A percentile compares a stretch with the other conserved stretches of the same genome.
phyloP scores from a whole-genome alignment of 140 eudicot genomes.

The Oenanthe javanica region DNA sequence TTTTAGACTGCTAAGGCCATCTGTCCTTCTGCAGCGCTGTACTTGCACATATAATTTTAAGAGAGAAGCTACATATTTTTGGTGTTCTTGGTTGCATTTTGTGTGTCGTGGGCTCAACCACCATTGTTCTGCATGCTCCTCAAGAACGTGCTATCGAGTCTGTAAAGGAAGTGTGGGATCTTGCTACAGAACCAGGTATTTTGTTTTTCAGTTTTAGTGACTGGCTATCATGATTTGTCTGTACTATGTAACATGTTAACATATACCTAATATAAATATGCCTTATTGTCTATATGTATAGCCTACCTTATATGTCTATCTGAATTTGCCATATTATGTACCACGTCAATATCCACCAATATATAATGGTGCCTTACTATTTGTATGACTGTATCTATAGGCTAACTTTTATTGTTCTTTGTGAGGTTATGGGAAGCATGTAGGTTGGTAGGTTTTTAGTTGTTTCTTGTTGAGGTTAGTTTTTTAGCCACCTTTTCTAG shows the following conservation, averaged over 20 bases:
- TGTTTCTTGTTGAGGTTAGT: no score
- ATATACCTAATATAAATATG: not conserved
- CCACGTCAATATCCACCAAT: not conserved
- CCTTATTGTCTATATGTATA: not conserved
- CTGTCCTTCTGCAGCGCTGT: slow-evolving; percentile 60
- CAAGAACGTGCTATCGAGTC: slow-evolving; percentile 91
- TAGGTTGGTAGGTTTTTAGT: no score
- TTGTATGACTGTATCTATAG: not conserved
- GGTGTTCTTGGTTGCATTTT: slow-evolving; percentile 92
- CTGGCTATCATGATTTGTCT: not conserved
- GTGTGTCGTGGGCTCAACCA: slow-evolving; percentile 96
- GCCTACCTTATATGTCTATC: not conserved
- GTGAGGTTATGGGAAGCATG: no score
- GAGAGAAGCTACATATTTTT: slow-evolving; percentile 87
- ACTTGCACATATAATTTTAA: slow-evolving; percentile 85
- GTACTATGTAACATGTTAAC: not conserved
- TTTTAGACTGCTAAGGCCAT: slow-evolving; percentile 21
- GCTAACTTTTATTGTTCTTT: not conserved
- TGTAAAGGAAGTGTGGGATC: slow-evolving; percentile 92
- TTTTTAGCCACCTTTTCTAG: no score
- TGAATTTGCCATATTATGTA: not conserved
- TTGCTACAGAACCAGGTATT: slow-evolving; percentile 97
- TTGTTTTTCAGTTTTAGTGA: not conserved
- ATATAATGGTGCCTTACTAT: not conserved
- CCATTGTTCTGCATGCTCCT: slow-evolving; percentile 98